Conservation (phyloP, 352 stramenopile genomes). For the Pythium rishiriense region DNA sequence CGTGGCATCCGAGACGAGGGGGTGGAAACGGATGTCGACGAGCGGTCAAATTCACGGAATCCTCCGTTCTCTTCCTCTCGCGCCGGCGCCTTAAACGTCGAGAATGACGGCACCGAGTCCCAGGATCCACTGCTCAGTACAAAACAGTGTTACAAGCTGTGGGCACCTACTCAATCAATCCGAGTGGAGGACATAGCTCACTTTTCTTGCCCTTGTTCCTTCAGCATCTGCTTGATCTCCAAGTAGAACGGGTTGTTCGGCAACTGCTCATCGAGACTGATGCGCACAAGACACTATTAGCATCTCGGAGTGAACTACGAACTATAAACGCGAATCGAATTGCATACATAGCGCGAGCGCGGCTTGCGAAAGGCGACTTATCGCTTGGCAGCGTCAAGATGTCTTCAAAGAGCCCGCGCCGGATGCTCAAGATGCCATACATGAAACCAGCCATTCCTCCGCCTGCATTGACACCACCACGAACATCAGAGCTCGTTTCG, state of each 20-base stretch:
- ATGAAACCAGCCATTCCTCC: conserved; percentile 58
- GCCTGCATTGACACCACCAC: conserved; percentile 30
- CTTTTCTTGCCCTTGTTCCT: conserved; percentile 40
- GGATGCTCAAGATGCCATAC: conserved; percentile 72
- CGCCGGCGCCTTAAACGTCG: neutral
- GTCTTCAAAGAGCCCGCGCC: conserved; percentile 64
- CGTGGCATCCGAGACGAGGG: conserved; percentile 5
- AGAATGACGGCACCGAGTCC: conserved; percentile 27
- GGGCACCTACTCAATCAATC: neutral
- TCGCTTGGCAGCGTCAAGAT: conserved; percentile 65
- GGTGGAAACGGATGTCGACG: neutral
- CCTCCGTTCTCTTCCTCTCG: neutral
- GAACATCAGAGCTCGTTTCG: neutral
- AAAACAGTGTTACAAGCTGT: too few relatives aligned
- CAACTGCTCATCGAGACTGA: conserved; percentile 22
- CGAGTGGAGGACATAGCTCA: conserved; percentile 25
- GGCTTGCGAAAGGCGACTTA: conserved; percentile 61
- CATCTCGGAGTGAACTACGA: too few relatives aligned
- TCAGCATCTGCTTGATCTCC: conserved; percentile 55
- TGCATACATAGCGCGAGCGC: conserved; percentile 53
- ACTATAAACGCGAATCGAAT: neutral
- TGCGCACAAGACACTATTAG: neutral
- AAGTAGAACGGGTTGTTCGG: conserved; percentile 33
- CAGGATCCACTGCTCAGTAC: conserved; percentile 45
- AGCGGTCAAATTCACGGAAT: conserved; percentile 5